Evolutionary conservation across 176 grass and related monocot genomes (phyloP).

Genomic region (Carex parvula): DNA sequence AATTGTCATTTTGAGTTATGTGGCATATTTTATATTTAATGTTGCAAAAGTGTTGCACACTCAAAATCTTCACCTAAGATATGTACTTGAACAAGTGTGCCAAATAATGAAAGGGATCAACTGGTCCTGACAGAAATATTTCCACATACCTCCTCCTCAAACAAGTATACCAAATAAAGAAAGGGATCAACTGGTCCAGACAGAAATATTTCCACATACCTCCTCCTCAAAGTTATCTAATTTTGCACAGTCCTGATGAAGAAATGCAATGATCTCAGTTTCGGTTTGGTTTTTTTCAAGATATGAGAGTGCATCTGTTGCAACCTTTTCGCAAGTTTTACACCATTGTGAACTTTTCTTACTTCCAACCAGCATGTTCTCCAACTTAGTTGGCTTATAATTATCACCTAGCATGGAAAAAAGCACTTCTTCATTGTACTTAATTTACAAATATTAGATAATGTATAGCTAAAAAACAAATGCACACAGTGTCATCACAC

Average conservation of each 20-base stretch:
- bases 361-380: slow-evolving; percentile 13
- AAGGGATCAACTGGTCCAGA: not conserved
- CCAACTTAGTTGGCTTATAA: slow-evolving; percentile 27
- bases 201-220: slow-evolving; percentile 30
- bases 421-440: not conserved
- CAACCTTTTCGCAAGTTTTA: slow-evolving; percentile 55
- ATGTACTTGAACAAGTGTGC: not conserved
- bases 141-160: slow-evolving; percentile 42
- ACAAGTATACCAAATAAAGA: not conserved
- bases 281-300: slow-evolving; percentile 65
- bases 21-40: not conserved
- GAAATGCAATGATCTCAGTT: slow-evolving; percentile 41
- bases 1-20: not conserved
- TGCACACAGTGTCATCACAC: not conserved
- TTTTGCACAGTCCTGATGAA: slow-evolving; percentile 57
- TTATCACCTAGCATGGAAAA: slow-evolving; percentile 35
- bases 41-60: not conserved
- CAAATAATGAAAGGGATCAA: not conserved
- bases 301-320: slow-evolving; percentile 51
- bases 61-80: not conserved
- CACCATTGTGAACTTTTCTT: slow-evolving; percentile 43
- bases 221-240: slow-evolving; percentile 42
- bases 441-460: not conserved
- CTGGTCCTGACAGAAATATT: not conserved
- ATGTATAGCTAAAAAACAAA: not conserved